Evolutionary conservation across 225 moss, liverwort and hornwort species (phyloP).

Genomic region (Bryoerythrophyllum caledonicum): DNA sequence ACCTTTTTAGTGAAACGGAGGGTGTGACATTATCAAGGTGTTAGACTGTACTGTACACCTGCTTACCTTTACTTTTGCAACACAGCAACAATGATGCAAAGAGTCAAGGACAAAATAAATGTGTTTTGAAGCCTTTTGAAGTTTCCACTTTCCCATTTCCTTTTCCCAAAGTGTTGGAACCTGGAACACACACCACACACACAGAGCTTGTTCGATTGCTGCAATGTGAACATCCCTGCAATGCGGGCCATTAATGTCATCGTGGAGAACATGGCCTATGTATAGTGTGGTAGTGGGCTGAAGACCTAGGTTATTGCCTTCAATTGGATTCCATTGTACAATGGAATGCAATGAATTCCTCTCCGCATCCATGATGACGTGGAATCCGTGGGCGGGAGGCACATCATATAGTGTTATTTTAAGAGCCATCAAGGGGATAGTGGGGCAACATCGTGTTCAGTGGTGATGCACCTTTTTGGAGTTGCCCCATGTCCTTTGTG

Average conservation of each 20-base stretch:
- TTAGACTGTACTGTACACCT: no score
- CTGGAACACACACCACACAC: neutral
- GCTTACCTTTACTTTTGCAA: no score
- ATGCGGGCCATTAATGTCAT: neutral
- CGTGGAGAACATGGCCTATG: neutral
- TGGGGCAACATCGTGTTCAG: neutral
- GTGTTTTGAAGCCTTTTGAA: neutral
- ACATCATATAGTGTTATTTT: neutral
- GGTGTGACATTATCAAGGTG: no score
- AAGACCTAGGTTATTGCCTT: neutral
- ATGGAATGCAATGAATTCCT: neutral
- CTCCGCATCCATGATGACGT: neutral
- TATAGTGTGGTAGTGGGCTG: neutral
- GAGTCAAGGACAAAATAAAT: no score
- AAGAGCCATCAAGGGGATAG: neutral
- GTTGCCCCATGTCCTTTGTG: conserved; percentile 1
- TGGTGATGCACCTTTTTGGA: neutral
- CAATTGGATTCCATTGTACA: neutral
- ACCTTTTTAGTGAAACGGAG: no score
- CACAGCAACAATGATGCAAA: neutral
- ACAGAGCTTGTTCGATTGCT: neutral
- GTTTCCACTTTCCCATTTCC: neutral
- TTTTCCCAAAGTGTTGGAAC: neutral
- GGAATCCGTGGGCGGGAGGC: neutral
- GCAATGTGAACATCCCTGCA: neutral